phyloP scores from a whole-genome alignment of 2,329 filamentous ascomycete genomes.

The Aspergillus phoenicis region DNA sequence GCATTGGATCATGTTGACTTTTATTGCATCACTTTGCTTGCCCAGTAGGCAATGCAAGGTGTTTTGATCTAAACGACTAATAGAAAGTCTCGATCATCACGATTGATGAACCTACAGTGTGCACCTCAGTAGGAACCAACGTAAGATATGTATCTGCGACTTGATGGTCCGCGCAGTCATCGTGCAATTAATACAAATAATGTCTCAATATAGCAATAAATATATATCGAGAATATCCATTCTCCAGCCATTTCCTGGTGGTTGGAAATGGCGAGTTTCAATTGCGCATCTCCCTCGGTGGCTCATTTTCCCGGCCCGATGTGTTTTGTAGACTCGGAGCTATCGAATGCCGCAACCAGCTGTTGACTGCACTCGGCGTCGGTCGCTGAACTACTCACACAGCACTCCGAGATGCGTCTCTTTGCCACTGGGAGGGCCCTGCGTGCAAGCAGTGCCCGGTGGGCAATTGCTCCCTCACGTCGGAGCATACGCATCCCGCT shows the following conservation, averaged over 20 bases:
- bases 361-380: neutral
- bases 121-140: neutral
- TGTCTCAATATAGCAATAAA: too few species aligned
- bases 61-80: conserved; percentile 6
- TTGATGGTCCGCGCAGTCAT: too few species aligned
- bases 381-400: neutral
- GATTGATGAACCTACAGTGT: neutral
- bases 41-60: neutral
- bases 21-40: conserved; percentile 11
- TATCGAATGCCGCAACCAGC: neutral
- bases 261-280: neutral
- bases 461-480: conserved; percentile 32
- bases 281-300: neutral
- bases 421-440: conserved; percentile 44
- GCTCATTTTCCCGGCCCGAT: conserved; percentile 7
- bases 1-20: conserved; percentile 15
- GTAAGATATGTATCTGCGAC: neutral
- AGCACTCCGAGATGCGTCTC: conserved; percentile 36
- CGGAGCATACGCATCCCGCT: conserved; percentile 27
- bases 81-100: conserved; percentile 2
- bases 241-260: too few species aligned
- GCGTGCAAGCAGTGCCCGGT: conserved; percentile 38
- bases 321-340: conserved; percentile 4
- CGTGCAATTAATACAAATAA: too few species aligned
- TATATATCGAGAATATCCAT: too few species aligned